Base-by-base conservation (phyloP, 257 asterid genomes). In the Verbascum thapsus region DNA sequence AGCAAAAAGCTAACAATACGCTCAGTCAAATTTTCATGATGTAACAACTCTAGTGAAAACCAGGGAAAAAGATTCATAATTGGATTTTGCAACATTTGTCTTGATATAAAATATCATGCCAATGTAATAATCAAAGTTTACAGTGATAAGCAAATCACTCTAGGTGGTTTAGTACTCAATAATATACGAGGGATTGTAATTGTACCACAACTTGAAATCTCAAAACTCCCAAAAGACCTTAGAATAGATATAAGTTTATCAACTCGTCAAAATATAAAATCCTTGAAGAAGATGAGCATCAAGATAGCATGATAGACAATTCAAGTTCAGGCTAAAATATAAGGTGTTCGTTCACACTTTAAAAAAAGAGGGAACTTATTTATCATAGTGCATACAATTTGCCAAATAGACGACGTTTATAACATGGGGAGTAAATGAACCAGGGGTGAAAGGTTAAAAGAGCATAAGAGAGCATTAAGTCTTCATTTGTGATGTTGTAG, bases 361-460 rank as follows among this genome's bases (percentile, higher is more conserved):
- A n/a, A n/a, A n/a, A n/a, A n/a, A 15, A 8, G 40, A 69, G 54
- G 35, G 67, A 57, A 26, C 35, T 73, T 73, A 68, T 62, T 68
- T 34, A 67, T 20, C 45, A 56, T 42, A 57, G 67, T 42, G 61
- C 63, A 61, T 63, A 44, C 43, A 51, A 51, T 58, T 58, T 35
- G 63, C 69, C 53, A 71, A 51, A 52, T 18, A 22, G 45, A 61
- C 37, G 41, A 41, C 53, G 68, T 55, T 51, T 17, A 58, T 38
- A 38, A 22, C 12, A 50, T 23, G 16, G 41, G 48, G 15, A 48
- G 13, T 18, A 26, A 58, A 49, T 7, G 32, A 20, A 18, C 40
- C 4, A 48, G 15, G 7, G 15, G 19, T 2, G 39, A 9, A 35
- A 52, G n/a, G 6, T 0, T 41, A 57, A 49, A 9, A 34, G 40